Evolutionary conservation across 140 eudicot genomes (phyloP).

Genomic region (Bidens hawaiensis): DNA sequence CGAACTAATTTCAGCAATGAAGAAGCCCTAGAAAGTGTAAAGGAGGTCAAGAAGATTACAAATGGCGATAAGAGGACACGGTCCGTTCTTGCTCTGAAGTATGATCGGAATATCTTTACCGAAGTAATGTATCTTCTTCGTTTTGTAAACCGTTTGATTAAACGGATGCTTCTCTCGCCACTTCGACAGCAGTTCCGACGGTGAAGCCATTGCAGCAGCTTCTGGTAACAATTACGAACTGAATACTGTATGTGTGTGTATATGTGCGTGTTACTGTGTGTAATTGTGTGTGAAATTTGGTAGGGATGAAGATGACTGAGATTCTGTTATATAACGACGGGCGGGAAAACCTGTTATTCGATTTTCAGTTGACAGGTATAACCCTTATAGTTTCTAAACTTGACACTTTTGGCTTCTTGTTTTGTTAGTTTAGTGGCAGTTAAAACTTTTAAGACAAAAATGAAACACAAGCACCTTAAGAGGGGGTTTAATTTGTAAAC

Average conservation of each 20-base stretch:
- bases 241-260: slow-evolving; percentile 14
- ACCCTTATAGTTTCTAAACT: background rate
- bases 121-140: slow-evolving; percentile 60
- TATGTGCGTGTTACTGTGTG: slow-evolving; percentile 5
- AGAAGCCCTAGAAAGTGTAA: slow-evolving; percentile 23
- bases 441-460: no score
- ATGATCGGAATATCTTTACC: slow-evolving; percentile 62
- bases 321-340: slow-evolving; percentile 12
- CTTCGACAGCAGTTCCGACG: slow-evolving; percentile 22
- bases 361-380: background rate
- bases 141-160: slow-evolving; percentile 53
- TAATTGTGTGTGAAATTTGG: background rate
- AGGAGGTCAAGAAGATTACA: slow-evolving; percentile 37
- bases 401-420: background rate
- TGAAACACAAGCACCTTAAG: background rate
- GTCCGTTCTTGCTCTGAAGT: slow-evolving; percentile 88
- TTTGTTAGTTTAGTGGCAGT: background rate
- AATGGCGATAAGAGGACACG: slow-evolving; percentile 92
- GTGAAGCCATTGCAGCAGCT: slow-evolving; percentile 28
- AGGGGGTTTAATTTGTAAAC: background rate
- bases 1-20: background rate
- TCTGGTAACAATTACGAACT: background rate
- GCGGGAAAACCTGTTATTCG: slow-evolving; percentile 8
- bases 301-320: slow-evolving; percentile 6
- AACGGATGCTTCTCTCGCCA: slow-evolving; percentile 11